phyloP scores from a whole-genome alignment of 495 filamentous ascomycete species.

The Trichoderma asperelloides region DNA sequence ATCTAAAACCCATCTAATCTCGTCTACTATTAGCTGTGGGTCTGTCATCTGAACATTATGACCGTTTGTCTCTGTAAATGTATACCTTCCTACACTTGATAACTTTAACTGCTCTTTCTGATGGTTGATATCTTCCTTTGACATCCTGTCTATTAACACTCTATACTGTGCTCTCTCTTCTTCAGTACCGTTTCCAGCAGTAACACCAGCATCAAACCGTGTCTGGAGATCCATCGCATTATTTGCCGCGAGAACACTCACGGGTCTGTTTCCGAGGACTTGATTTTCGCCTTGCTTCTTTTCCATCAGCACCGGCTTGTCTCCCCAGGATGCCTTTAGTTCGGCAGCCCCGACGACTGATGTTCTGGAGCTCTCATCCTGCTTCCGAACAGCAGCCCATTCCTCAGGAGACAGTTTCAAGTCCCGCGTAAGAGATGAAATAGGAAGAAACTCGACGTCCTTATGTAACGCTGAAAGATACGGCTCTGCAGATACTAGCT shows the following conservation, averaged over 20 bases:
- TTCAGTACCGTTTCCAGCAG: background rate
- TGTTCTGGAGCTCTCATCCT: background rate
- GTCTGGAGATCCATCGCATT: background rate
- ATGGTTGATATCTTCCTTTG: background rate
- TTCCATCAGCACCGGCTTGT: background rate
- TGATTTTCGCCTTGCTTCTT: background rate
- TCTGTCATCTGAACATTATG: background rate
- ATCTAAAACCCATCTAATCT: background rate
- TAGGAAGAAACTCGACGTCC: background rate
- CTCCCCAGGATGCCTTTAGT: background rate
- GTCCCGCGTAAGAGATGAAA: background rate
- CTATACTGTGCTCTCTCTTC: background rate
- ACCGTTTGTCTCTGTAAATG: background rate
- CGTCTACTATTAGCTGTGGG: background rate
- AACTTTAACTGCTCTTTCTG: background rate
- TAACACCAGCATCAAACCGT: background rate
- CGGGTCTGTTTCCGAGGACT: background rate
- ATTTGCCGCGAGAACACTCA: background rate
- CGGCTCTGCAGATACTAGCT: background rate
- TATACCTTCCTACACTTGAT: background rate
- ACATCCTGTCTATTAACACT: background rate
- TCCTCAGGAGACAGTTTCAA: background rate
- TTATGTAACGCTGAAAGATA: background rate
- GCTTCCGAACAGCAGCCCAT: background rate
- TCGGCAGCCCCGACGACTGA: background rate